Conservation (phyloP, 2,329 filamentous ascomycete genomes). For the Cordyceps cateniannulata region DNA sequence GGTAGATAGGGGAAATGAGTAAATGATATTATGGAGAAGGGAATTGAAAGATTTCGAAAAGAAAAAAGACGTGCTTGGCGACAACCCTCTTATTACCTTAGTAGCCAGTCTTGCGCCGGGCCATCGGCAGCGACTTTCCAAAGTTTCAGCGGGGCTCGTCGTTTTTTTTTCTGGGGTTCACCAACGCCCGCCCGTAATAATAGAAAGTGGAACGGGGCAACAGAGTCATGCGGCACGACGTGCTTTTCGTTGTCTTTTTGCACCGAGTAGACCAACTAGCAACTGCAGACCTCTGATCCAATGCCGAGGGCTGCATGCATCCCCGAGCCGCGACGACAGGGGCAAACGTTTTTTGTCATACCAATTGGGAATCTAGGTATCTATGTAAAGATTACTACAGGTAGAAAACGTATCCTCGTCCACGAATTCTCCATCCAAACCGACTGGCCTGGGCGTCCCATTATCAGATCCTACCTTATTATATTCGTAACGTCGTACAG, state of each 20-base stretch:
- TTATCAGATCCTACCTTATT: no score
- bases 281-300: no score
- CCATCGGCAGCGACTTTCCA: not conserved
- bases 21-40: no score
- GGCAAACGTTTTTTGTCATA: no score
- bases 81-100: not conserved
- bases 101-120: not conserved
- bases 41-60: not conserved
- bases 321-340: not conserved
- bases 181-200: not conserved
- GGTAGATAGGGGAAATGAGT: no score
- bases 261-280: no score
- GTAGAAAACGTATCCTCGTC: no score
- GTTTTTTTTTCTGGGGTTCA: conserved; percentile 1
- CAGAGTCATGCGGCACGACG: not conserved
- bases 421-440: no score
- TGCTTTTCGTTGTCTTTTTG: not conserved
- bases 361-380: no score
- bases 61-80: not conserved
- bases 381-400: no score
- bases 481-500: no score
- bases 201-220: not conserved
- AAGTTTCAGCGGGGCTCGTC: not conserved
- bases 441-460: no score
- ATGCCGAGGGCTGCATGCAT: not conserved